Conservation (phyloP, 1,139 yeast genomes). For the Scheffersomyces titani region DNA sequence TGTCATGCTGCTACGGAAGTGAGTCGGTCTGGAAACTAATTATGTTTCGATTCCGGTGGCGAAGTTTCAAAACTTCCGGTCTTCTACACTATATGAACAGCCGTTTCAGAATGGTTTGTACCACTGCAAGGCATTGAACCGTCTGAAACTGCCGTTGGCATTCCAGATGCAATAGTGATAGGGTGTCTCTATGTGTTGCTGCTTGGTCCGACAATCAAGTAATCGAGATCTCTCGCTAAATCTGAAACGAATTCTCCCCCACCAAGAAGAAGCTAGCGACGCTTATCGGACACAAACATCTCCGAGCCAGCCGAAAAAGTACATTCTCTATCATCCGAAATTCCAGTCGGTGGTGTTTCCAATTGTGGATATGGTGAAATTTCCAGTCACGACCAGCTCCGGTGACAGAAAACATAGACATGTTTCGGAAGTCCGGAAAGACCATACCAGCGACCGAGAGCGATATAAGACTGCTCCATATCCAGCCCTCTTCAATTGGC, state of each 20-base stretch:
- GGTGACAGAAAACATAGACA: not conserved
- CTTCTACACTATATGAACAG: no score
- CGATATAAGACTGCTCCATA: not conserved
- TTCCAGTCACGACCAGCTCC: not conserved
- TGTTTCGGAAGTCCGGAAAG: not conserved
- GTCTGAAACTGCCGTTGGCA: no score
- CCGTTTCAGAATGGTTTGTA: no score
- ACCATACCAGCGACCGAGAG: not conserved
- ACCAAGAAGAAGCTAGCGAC: not conserved
- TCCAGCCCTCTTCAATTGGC: not conserved
- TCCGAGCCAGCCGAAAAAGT: not conserved
- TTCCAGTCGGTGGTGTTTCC: not conserved
- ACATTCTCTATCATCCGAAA: not conserved
- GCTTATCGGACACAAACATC: not conserved
- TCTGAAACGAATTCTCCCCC: not conserved
- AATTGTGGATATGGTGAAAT: not conserved
- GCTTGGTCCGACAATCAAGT: no score
- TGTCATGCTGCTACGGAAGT: not conserved
- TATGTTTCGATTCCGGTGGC: no score
- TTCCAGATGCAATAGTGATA: no score
- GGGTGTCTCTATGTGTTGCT: no score
- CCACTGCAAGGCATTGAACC: no score
- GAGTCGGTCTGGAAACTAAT: not conserved
- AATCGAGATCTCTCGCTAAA: not conserved
- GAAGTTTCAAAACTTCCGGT: no score